Conservation (phyloP, 78 protist genomes). For the Dictyostelium firmibasis region DNA sequence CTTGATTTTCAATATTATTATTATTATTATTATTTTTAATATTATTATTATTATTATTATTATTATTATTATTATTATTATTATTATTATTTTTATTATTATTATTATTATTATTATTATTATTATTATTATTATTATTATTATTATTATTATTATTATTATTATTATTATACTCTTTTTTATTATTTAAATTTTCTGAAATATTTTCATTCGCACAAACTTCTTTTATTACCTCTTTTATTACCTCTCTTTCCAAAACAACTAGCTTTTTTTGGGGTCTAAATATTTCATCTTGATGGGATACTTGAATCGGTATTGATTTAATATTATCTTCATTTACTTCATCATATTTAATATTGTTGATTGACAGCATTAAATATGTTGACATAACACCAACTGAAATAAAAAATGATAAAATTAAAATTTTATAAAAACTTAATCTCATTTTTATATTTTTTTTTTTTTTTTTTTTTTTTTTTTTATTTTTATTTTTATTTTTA, state of each 20-base stretch:
- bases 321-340: background rate
- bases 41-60: background rate
- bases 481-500: too few relatives aligned
- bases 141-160: background rate
- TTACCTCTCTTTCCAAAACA: background rate
- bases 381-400: background rate
- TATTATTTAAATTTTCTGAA: background rate
- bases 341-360: background rate
- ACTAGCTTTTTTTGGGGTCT: background rate
- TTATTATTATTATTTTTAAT: background rate
- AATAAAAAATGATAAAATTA: background rate
- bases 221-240: background rate
- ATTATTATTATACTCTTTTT: background rate
- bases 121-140: background rate
- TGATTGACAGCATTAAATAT: background rate
- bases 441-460: background rate
- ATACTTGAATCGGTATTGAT: background rate
- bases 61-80: background rate
- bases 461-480: background rate
- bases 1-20: background rate
- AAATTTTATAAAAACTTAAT: background rate
- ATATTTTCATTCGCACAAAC: background rate
- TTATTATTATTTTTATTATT: background rate
- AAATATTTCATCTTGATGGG: background rate
- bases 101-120: background rate